Conservation (phyloP, 192 early-diverging fungal species). For the Backusella westeae region DNA sequence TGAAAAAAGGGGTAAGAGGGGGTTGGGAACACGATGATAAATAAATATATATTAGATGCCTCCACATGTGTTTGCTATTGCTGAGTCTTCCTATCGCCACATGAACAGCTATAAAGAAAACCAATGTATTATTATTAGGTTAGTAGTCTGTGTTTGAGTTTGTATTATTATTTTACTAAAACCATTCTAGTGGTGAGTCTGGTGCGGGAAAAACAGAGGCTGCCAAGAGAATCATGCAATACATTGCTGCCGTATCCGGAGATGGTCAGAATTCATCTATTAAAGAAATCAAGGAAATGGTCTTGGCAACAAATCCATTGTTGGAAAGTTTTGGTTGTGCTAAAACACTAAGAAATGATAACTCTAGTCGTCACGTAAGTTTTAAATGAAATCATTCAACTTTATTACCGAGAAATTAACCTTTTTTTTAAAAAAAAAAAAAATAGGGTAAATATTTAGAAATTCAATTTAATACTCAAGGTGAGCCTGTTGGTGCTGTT, state of each 20-base stretch:
- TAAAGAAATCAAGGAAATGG: constrained; percentile 96
- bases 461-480: constrained; percentile 92
- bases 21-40: neutral
- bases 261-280: constrained; percentile 71
- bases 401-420: neutral
- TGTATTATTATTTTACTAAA: neutral
- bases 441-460: constrained; percentile 95
- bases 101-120: constrained; percentile 99
- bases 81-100: constrained; percentile 85
- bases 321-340: constrained; percentile 99
- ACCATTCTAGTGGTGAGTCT: constrained; percentile 73
- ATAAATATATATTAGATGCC: constrained; percentile 53
- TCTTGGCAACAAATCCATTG: constrained; percentile 97
- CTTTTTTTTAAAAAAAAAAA: constrained; percentile 3
- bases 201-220: constrained; percentile 93
- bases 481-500: constrained; percentile 93
- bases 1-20: neutral
- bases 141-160: neutral
- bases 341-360: constrained; percentile 98
- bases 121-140: constrained; percentile 98
- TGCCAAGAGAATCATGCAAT: constrained; percentile 95
- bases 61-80: constrained; percentile 98
- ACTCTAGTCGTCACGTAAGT: constrained; percentile 93
- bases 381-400: neutral
- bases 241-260: constrained; percentile 94